Evolutionary conservation across 2,329 filamentous ascomycete species (phyloP), one percentile per base, ranked within the genome.

Genomic region (Fusarium phyllophilum): DNA sequence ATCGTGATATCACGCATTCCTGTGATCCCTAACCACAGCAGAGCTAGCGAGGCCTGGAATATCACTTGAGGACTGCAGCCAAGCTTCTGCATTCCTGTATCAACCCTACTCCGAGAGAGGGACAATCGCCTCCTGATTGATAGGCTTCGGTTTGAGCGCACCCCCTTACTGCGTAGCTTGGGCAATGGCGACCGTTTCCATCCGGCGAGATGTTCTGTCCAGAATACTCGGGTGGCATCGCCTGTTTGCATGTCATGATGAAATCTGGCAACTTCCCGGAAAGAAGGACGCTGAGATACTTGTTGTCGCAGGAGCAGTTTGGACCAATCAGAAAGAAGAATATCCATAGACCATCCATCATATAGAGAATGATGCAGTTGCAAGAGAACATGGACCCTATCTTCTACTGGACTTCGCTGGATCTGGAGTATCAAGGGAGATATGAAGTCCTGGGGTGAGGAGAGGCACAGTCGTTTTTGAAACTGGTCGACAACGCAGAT

Each of bases 341-440:
- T 84, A 58, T 97, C 93, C 78, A 95, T 88, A 0, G 94, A 95
- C 95, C 95, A 98, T n/a, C 95, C 95, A 81, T 98, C 95, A 78
- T 97, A 98, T 2, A 97, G 80, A 2, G 94, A 91, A 81, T 98
- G 95, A 79, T 97, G 95, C 1, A 97, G 84, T 18, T 92, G 86
- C 49, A 94, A 60, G 17, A 89, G 81, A 8, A 80, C 56, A 14
- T 83, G 75, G 38, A 79, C 76, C 6, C 79, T 62, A 9, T 78
- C 56, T 14, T 36, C 26, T 24, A 73, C 24, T 13, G 75, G 24
- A 13, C 58, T 38, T 18, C 75, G 75, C 14, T 61, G 45, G 4
- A 95, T 82, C 67, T 93, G 88, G n/a, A 94, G 82, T 22, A 80
- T 82, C 20, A 95, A 83, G 1, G 94, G 94, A 6, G 59, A 84